Conservation (phyloP, 805 yeast genomes). For the Metschnikowia noctiluminum region DNA sequence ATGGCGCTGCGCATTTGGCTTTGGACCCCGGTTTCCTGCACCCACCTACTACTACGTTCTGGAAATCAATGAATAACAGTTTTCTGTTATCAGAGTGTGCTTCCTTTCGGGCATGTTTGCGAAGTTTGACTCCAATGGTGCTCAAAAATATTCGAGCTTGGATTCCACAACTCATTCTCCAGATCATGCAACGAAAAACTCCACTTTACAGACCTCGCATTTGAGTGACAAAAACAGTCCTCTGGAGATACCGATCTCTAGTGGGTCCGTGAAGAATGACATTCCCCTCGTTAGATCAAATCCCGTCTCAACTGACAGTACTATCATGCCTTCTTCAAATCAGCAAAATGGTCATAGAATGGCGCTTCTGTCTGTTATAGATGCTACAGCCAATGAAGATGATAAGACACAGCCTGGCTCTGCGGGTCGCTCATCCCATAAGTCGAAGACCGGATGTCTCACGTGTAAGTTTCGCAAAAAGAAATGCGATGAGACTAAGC, state of each 20-base stretch:
- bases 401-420: not conserved
- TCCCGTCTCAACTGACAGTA: too few species aligned
- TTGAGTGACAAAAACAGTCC: too few species aligned
- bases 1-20: not conserved
- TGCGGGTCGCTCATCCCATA: conserved; percentile 5
- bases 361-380: not conserved
- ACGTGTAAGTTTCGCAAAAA: conserved; percentile 67
- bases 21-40: not conserved
- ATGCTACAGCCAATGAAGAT: not conserved
- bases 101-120: not conserved
- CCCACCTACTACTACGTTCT: not conserved
- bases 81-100: not conserved
- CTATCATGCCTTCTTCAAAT: too few species aligned
- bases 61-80: not conserved
- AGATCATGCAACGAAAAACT: not conserved
- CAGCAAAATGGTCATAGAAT: not conserved
- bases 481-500: conserved; percentile 50
- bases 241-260: too few species aligned
- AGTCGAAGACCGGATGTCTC: conserved; percentile 59
- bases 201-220: not conserved
- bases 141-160: not conserved
- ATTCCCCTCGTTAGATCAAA: too few species aligned
- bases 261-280: too few species aligned
- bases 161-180: not conserved
- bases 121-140: conserved; percentile 4